A percentile compares a stretch with the other conserved stretches of the same genome.
phyloP scores from a whole-genome alignment of 1,284 basidiomycete genomes.

The Cryptococcus sp. region DNA sequence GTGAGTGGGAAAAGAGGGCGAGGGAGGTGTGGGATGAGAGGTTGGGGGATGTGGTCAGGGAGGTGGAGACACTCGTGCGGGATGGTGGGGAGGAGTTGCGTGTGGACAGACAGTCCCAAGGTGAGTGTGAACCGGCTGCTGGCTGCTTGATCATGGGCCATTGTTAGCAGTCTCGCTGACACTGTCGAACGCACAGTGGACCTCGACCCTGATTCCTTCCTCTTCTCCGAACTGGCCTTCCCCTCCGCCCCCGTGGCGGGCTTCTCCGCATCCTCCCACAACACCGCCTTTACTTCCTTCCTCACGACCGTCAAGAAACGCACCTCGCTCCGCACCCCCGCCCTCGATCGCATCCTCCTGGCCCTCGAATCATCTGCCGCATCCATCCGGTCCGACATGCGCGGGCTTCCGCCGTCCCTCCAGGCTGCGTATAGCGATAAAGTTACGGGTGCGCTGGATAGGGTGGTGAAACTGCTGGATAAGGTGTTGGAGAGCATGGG shows the following conservation, averaged over 20 bases:
- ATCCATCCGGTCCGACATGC: conserved; percentile 37
- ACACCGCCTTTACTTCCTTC: conserved; percentile 36
- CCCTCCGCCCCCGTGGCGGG: conserved; percentile 24
- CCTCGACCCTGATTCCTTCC: conserved; percentile 33
- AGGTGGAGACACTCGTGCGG: conserved; percentile 20
- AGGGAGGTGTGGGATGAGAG: conserved; percentile 42
- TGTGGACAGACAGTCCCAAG: conserved; percentile 12
- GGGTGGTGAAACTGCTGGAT: conserved; percentile 28
- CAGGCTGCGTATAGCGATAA: conserved; percentile 26
- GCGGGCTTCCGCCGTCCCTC: conserved; percentile 23
- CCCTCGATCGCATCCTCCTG: conserved; percentile 36
- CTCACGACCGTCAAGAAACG: conserved; percentile 35
- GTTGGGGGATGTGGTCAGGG: conserved; percentile 28
- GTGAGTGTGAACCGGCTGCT: conserved; percentile 20
- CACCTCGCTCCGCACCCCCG: conserved; percentile 36
- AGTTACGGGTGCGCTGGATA: conserved; percentile 21
- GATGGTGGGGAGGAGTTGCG: conserved; percentile 27
- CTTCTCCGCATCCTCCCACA: conserved; percentile 16
- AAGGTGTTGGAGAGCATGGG: conserved; percentile 30
- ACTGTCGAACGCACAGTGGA: conserved; percentile 18
- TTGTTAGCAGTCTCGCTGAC: background rate
- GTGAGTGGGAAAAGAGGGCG: conserved; percentile 41
- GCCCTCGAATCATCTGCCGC: conserved; percentile 32
- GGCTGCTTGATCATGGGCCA: background rate
- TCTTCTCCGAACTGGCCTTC: conserved; percentile 42